Evolutionary conservation across 208 protist genomes (phyloP).

Genomic region (Acanthamoeba triangularis): DNA sequence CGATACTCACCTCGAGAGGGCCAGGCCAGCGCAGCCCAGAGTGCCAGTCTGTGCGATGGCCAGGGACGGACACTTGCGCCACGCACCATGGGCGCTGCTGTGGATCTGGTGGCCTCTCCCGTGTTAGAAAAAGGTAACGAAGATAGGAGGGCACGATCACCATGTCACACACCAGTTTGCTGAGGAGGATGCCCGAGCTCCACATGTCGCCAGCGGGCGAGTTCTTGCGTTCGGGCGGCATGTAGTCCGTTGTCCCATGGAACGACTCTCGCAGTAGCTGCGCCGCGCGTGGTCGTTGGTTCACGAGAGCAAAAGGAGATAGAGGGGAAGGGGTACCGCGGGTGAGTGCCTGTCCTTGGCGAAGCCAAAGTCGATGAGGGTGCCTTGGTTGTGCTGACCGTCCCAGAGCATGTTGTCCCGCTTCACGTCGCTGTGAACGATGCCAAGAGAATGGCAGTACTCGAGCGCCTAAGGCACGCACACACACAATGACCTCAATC

Average conservation of each 20-base stretch:
- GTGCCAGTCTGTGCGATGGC: too few relatives aligned
- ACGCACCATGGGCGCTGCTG: too few relatives aligned
- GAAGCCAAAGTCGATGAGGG: slow-evolving; percentile 10
- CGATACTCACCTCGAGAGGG: too few relatives aligned
- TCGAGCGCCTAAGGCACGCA: neutral
- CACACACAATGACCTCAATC: neutral
- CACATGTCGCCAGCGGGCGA: slow-evolving; percentile 6
- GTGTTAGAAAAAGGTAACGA: too few relatives aligned
- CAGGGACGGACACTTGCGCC: too few relatives aligned
- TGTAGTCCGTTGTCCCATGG: neutral
- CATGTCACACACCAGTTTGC: neutral
- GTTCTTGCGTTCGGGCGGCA: neutral
- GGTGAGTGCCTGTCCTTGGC: neutral
- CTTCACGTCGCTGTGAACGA: slow-evolving; percentile 12
- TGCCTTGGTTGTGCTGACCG: neutral
- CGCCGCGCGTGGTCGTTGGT: neutral
- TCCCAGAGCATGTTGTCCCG: neutral
- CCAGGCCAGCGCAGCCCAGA: too few relatives aligned
- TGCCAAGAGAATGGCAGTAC: neutral
- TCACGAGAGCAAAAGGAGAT: too few relatives aligned
- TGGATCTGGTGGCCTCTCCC: too few relatives aligned
- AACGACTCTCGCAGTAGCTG: neutral
- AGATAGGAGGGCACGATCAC: too few relatives aligned
- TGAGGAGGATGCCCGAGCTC: slow-evolving; percentile 4
- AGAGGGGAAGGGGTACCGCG: neutral